Evolutionary conservation across 768 basidiomycete species (phyloP), one percentile per base, ranked within the genome.

Genomic region (Leccinum imitatum): DNA sequence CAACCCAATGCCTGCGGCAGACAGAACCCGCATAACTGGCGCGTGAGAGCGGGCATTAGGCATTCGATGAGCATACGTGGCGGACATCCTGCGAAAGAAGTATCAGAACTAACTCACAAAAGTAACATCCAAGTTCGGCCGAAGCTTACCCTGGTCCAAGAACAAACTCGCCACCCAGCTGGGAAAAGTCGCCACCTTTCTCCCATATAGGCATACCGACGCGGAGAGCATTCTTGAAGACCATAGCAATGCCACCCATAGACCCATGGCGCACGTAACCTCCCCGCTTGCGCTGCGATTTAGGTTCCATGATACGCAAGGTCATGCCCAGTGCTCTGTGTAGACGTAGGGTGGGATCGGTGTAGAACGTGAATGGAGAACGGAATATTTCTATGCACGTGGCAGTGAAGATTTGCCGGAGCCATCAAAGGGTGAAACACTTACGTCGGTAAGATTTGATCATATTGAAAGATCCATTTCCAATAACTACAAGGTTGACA

Each of bases 91-190:
- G 62, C 30, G 30, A 35, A 23, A 37, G 13, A 14, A 51, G 44
- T n/a, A 9, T 25, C 30, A 21, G 48, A 53, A 56, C 61, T 6
- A 56, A 19, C 65, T 31, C 59, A 54, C 19, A 37, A 3, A 15
- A 9, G 37, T 11, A 41, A n/a, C 50, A 53, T 47, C n/a, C 47
- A 50, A 44, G n/a, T 23, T 14, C 15, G 53, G 76, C 78, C 61
- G 78, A 27, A 25, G 68, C 80, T 62, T 62, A 85, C 83, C 84
- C 85, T 9, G 85, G 84, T 14, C 84, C 84, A 15, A 90, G 78
- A 25, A 90, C 82, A 69, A 96, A 95, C 76, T 98, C 95, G 23
- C 95, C 95, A 10, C 95, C 95, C 19, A 96, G 78, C 73, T 95
- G 92, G 46, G 80, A 74, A 47, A 86, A 72, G 66, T 93, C 87